Evolutionary conservation across 2,329 filamentous ascomycete species (phyloP), one percentile per base, ranked within the genome.

Genomic region (Beauveria medogensis): DNA sequence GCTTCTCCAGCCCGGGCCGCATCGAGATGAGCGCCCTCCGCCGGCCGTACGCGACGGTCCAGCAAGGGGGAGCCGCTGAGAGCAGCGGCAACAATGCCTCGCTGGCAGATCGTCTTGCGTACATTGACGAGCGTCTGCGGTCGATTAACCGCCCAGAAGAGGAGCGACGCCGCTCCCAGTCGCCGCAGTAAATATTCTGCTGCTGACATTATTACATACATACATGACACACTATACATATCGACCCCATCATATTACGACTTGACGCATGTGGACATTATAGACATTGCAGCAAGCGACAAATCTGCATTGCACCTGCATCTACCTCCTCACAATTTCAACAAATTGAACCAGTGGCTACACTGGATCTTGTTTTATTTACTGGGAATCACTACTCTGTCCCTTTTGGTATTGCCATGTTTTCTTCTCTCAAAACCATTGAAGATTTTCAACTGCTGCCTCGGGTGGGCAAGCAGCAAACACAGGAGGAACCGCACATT

Each of bases 41-140:
- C 5, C 77, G 79, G 30, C 81, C 81, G 2, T 86, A 83, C 69
- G 80, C 83, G 12, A 87, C 83, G 0, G 74, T 85, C 41, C 82
- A 85, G 64, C 79, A 81, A 65, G 70, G 74, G 22, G 26, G 14
- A 12, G 43, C 43, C 16, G 47, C 18, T 1, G 56, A 59, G 46
- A 63, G 67, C 4, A 74, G 75, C 46, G 68, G 72, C 22, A 60
- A 71, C 5, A 66, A 72, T n/a, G 67, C 75, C 61, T 72, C 78
- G 16, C 70, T 85, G 48, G 75, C 78, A 24, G 77, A 76, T 41
- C 80, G 81, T 12, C 72, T 85, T 60, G 81, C 82, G 5, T 84
- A 85, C 63, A 78, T 85, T 52, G 82, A 85, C 66, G 78, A 83
- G 65, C 79, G 82, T 43, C 77, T 85, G 48, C 80, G 79, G 65